Conservation (phyloP, 208 protist species). For the Trypanosoma cruzi region DNA sequence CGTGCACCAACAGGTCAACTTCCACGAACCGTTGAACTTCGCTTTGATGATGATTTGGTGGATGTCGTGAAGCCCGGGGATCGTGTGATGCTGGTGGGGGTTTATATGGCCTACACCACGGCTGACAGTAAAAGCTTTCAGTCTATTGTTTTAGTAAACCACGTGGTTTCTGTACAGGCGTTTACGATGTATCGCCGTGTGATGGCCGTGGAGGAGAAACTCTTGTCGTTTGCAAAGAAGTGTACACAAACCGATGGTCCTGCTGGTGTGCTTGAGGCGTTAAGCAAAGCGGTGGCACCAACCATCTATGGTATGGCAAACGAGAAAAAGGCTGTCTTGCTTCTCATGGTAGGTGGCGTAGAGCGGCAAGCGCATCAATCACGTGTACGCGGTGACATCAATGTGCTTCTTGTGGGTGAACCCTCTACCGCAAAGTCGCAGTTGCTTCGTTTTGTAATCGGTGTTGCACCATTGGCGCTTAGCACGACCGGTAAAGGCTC, state of each 20-base stretch:
- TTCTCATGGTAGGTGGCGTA: slow-evolving; percentile 97
- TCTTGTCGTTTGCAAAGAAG: slow-evolving; percentile 71
- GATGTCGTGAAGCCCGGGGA: slow-evolving; percentile 98
- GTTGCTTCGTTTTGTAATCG: slow-evolving; percentile 97
- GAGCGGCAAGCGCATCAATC: slow-evolving; percentile 95
- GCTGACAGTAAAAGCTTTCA: slow-evolving; percentile 87
- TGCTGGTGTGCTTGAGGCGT: slow-evolving; percentile 71
- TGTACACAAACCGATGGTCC: slow-evolving; percentile 62
- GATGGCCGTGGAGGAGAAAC: slow-evolving; percentile 60
- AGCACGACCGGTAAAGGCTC: slow-evolving; percentile 98
- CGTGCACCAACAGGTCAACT: slow-evolving; percentile 98
- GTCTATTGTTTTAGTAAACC: slow-evolving; percentile 95
- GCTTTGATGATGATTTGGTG: slow-evolving; percentile 98
- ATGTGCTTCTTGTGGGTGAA: slow-evolving; percentile 99
- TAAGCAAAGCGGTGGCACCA: slow-evolving; percentile 95
- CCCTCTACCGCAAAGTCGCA: slow-evolving; percentile 99
- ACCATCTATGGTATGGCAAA: slow-evolving; percentile 98
- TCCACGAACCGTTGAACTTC: slow-evolving; percentile 96
- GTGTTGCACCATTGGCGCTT: slow-evolving; percentile 97
- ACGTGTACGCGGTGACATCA: slow-evolving; percentile 98
- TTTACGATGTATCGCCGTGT: slow-evolving; percentile 53
- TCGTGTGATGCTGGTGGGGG: slow-evolving; percentile 94
- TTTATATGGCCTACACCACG: slow-evolving; percentile 94
- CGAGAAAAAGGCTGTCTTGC: slow-evolving; percentile 97
- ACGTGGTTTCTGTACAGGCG: slow-evolving; percentile 76